Percentiles rank a stretch among this genome's conserved stretches.
These are phyloP conservation scores for Epichloe bromicola DNA, from an alignment of 2,329 filamentous ascomycete species.

Conservation along the genomic window DNA sequence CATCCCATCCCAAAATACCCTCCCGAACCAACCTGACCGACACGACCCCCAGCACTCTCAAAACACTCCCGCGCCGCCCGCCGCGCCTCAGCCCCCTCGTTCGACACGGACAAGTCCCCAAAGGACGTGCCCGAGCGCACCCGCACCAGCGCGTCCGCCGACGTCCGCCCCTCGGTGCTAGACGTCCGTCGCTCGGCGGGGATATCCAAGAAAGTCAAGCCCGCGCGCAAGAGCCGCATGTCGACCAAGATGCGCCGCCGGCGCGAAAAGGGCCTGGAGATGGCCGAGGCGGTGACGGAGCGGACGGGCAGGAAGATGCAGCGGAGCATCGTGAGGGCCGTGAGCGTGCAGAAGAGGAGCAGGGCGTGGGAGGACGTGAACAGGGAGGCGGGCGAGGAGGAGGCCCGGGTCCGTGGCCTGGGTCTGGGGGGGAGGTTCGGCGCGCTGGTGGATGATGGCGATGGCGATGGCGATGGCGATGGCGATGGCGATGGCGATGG, in stretches of 20 bases:
- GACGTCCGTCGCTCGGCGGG: conserved; percentile 54
- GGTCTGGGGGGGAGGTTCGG: conserved; percentile 7
- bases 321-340: conserved; percentile 38
- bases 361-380: conserved; percentile 50
- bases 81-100: conserved; percentile 56
- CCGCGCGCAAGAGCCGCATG: conserved; percentile 37
- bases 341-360: conserved; percentile 33
- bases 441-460: conserved; percentile 6
- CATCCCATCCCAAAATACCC: not conserved
- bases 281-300: conserved; percentile 46
- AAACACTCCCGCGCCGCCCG: conserved; percentile 63
- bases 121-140: conserved; percentile 32
- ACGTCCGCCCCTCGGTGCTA: conserved; percentile 51
- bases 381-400: conserved; percentile 17
- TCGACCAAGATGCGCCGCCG: conserved; percentile 42
- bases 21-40: not conserved
- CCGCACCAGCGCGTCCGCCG: conserved; percentile 9
- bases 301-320: conserved; percentile 42
- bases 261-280: conserved; percentile 44
- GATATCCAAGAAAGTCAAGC: conserved; percentile 53
- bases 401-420: conserved; percentile 1
- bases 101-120: conserved; percentile 59
- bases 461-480: conserved; percentile 13
- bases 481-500: conserved; percentile 15
- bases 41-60: conserved; percentile 37